phyloP scores from a whole-genome alignment of 768 basidiomycete species.

The Auricularia cornea region DNA sequence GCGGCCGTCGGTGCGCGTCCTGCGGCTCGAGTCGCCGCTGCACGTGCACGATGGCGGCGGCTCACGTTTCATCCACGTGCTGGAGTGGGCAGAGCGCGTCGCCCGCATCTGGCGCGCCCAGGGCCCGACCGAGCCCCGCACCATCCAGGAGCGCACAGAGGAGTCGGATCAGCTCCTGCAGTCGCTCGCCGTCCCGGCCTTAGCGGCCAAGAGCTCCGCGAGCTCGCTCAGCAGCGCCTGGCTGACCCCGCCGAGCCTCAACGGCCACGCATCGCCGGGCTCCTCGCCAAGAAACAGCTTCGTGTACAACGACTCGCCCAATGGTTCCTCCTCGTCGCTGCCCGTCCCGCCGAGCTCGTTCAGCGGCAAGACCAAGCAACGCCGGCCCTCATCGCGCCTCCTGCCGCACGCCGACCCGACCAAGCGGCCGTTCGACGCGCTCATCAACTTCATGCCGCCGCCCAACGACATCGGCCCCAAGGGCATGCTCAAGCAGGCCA shows the following conservation, averaged over 20 bases:
- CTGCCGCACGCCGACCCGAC: constrained; percentile 22
- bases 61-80: constrained; percentile 25
- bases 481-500: constrained; percentile 29
- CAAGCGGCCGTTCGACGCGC: constrained; percentile 30
- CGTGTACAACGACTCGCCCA: neutral
- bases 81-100: constrained; percentile 35
- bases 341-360: neutral
- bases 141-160: neutral
- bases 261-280: neutral
- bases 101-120: constrained; percentile 28
- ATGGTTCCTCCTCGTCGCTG: neutral
- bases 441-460: constrained; percentile 30
- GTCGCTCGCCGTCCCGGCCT: neutral
- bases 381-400: constrained; percentile 4
- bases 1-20: constrained; percentile 26
- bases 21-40: constrained; percentile 26
- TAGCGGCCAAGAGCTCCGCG: constrained; percentile 40
- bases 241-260: neutral
- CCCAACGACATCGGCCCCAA: constrained; percentile 20
- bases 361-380: neutral
- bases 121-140: neutral
- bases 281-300: neutral
- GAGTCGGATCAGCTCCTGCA: neutral
- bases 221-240: constrained; percentile 44
- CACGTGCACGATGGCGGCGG: constrained; percentile 25